phyloP scores from a whole-genome alignment of 2,329 filamentous ascomycete genomes.

The Coniochaeta sp. region DNA sequence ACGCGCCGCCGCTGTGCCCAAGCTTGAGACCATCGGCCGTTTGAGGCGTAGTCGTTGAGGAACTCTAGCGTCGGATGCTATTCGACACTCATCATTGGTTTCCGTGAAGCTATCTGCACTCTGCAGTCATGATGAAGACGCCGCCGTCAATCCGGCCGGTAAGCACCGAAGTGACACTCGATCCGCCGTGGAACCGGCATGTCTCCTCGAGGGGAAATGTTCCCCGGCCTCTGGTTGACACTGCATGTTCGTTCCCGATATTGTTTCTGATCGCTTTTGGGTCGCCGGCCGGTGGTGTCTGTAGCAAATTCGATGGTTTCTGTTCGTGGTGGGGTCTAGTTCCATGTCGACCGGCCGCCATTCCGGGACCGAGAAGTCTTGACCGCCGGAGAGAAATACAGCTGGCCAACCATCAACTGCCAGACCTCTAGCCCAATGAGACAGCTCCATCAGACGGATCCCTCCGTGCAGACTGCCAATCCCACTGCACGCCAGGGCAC shows the following conservation, averaged over 20 bases:
- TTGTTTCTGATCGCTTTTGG: background rate
- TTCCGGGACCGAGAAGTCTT: background rate
- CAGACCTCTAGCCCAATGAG: background rate
- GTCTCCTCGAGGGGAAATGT: too few relatives aligned
- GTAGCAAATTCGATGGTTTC: too few relatives aligned
- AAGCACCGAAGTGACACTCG: background rate
- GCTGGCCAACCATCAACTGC: background rate
- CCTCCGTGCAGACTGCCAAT: too few relatives aligned
- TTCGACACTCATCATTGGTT: too few relatives aligned
- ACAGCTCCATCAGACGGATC: background rate
- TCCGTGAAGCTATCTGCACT: too few relatives aligned
- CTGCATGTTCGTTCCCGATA: background rate
- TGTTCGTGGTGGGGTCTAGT: too few relatives aligned
- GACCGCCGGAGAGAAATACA: background rate
- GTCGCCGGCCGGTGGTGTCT: background rate
- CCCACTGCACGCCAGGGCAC: background rate
- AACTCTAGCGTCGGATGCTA: too few relatives aligned
- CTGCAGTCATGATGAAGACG: background rate
- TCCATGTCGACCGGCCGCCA: too few relatives aligned
- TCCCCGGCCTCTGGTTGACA: background rate
- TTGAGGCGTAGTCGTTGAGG: too few relatives aligned
- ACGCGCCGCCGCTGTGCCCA: too few relatives aligned
- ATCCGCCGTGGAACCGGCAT: background rate
- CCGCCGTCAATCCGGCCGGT: background rate
- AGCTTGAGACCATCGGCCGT: too few relatives aligned